Conservation (phyloP, 176 grass and related monocot species). For the Aegilops longissima region DNA sequence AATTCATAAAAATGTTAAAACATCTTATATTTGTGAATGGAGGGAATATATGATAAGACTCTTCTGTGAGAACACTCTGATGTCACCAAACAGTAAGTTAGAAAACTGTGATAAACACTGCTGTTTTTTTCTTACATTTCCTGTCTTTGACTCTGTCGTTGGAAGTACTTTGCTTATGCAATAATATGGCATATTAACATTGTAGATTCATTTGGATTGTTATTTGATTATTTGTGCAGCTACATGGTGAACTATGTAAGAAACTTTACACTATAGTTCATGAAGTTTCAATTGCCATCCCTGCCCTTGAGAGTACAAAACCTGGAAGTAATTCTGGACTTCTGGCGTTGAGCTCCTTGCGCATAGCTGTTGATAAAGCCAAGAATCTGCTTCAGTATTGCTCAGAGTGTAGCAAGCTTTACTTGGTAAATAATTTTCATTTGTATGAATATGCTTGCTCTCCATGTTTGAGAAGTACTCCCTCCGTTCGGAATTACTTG, state of each 20-base stretch:
- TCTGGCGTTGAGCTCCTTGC: conserved; percentile 63
- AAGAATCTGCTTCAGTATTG: conserved; percentile 74
- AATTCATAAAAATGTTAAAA: too few relatives aligned
- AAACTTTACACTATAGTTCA: conserved; percentile 52
- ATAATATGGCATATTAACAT: conserved; percentile 3
- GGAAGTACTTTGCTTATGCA: neutral
- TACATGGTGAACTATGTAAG: conserved; percentile 80
- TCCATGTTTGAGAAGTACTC: conserved; percentile 6
- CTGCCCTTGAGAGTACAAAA: conserved; percentile 52
- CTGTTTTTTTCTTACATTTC: neutral
- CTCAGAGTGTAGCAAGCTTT: conserved; percentile 88
- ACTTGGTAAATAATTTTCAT: conserved; percentile 60
- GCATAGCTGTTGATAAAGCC: conserved; percentile 59
- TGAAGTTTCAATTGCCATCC: conserved; percentile 57
- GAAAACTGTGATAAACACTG: neutral
- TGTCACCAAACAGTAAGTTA: neutral
- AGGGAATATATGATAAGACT: conserved; percentile 10
- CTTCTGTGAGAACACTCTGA: neutral
- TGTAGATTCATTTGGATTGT: conserved; percentile 22
- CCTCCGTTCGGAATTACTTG: too few relatives aligned
- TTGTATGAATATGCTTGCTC: neutral
- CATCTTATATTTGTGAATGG: neutral
- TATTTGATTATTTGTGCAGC: conserved; percentile 46
- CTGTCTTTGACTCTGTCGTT: neutral
- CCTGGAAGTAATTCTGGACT: conserved; percentile 55